Percentiles rank a stretch among this genome's conserved stretches.
phyloP scores from a whole-genome alignment of 306 rosid genomes.

The Phaseolus lunatus region DNA sequence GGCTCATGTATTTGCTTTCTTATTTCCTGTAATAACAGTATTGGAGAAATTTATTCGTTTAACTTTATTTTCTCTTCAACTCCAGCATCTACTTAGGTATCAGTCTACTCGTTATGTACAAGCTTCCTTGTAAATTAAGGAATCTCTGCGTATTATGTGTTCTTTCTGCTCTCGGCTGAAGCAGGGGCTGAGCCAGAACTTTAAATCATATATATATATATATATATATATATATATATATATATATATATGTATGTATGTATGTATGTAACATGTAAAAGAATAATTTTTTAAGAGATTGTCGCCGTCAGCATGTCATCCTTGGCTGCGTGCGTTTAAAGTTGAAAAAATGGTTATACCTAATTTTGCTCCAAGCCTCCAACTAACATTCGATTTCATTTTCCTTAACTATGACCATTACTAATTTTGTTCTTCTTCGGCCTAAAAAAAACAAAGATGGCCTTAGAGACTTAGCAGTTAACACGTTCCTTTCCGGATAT shows the following conservation, averaged over 20 bases:
- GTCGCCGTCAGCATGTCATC: too few species aligned
- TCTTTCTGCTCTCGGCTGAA: background rate
- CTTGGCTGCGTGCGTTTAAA: background rate
- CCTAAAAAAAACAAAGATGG: background rate
- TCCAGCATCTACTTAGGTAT: too few species aligned
- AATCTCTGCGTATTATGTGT: too few species aligned
- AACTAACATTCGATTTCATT: background rate
- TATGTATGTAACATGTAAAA: too few species aligned
- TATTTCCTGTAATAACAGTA: background rate
- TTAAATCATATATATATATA: too few species aligned
- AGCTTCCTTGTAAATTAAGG: too few species aligned
- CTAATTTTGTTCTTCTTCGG: background rate
- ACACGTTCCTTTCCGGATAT: conserved; percentile 1
- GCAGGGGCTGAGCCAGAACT: background rate
- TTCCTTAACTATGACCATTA: background rate
- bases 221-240: too few species aligned
- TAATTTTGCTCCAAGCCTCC: background rate
- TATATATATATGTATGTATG: too few species aligned
- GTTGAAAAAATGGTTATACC: background rate
- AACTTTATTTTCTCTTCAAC: background rate
- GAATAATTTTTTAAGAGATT: too few species aligned
- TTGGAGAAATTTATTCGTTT: background rate
- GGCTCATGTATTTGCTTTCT: background rate
- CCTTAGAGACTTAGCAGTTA: background rate
- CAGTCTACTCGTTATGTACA: too few species aligned